Conservation (phyloP, 129 eudicot genomes). For the Heracleum sosnowskyi region DNA sequence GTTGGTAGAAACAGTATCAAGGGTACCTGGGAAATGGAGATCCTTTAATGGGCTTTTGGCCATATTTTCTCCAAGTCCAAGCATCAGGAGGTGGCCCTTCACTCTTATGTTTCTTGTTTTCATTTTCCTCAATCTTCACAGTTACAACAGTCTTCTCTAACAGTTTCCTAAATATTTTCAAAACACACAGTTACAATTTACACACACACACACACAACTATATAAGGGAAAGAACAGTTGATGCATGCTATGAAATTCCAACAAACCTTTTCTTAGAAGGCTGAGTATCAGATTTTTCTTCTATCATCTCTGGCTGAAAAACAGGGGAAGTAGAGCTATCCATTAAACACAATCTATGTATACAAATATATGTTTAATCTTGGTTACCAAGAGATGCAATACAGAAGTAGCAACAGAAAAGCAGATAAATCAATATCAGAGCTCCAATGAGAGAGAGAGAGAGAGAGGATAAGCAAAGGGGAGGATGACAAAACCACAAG, state of each 20-base stretch:
- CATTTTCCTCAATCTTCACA: conserved; percentile 46
- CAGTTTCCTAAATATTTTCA: conserved; percentile 39
- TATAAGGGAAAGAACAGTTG: neutral
- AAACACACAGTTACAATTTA: neutral
- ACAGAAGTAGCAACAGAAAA: conserved; percentile 2
- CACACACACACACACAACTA: no score
- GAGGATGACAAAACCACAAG: conserved; percentile 12
- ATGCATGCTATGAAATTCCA: neutral
- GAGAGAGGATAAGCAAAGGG: conserved; percentile 16
- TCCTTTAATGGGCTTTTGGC: conserved; percentile 91
- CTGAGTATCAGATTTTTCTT: conserved; percentile 27
- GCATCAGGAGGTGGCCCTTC: conserved; percentile 65
- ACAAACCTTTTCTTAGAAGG: conserved; percentile 58
- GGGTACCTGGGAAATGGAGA: conserved; percentile 78
- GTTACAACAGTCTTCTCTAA: conserved; percentile 52
- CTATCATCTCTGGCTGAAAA: conserved; percentile 11
- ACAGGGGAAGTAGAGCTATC: neutral
- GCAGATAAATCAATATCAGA: conserved; percentile 20
- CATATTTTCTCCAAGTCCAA: conserved; percentile 99
- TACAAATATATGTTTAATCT: conserved; percentile 4
- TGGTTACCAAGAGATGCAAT: conserved; percentile 12
- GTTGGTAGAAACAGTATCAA: neutral
- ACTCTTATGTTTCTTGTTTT: conserved; percentile 33
- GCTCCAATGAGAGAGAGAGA: conserved; percentile 20
- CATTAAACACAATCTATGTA: neutral